These are phyloP conservation scores for California macrophylla DNA, from an alignment of 441 rosid genomes.

Conservation along the genomic window DNA sequence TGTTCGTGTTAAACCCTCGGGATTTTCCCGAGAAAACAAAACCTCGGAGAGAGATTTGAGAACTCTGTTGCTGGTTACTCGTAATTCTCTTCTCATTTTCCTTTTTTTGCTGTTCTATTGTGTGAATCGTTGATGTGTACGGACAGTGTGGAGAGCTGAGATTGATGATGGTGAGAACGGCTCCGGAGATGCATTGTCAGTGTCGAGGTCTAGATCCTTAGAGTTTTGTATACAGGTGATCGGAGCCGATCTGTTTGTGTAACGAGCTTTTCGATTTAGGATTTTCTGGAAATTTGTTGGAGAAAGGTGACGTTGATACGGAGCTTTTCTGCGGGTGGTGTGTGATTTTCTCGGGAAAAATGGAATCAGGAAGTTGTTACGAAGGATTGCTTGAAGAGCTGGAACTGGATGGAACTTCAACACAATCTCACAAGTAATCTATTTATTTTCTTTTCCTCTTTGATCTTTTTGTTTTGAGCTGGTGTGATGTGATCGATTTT, in stretches of 20 bases:
- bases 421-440: slow-evolving; percentile 11
- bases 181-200: background rate
- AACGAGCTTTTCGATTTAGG: background rate
- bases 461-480: slow-evolving; percentile 1
- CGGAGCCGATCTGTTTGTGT: background rate
- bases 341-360: slow-evolving; percentile 8
- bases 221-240: background rate
- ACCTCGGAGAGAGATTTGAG: background rate
- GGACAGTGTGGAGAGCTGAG: background rate
- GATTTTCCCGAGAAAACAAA: slow-evolving; percentile 1
- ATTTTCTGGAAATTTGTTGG: background rate
- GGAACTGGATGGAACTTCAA: slow-evolving; percentile 16
- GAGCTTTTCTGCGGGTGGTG: background rate
- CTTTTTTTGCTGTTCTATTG: background rate
- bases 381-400: slow-evolving; percentile 14
- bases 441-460: background rate
- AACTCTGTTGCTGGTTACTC: background rate
- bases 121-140: background rate
- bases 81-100: background rate
- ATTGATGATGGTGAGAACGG: background rate
- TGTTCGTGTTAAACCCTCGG: background rate
- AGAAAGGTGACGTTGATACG: background rate
- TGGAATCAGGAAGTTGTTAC: slow-evolving; percentile 21
- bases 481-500: slow-evolving; percentile 3
- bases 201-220: slow-evolving; percentile 10